Evolutionary conservation across 345 rosid species (phyloP).

Genomic region (Pugionium dolabratum): DNA sequence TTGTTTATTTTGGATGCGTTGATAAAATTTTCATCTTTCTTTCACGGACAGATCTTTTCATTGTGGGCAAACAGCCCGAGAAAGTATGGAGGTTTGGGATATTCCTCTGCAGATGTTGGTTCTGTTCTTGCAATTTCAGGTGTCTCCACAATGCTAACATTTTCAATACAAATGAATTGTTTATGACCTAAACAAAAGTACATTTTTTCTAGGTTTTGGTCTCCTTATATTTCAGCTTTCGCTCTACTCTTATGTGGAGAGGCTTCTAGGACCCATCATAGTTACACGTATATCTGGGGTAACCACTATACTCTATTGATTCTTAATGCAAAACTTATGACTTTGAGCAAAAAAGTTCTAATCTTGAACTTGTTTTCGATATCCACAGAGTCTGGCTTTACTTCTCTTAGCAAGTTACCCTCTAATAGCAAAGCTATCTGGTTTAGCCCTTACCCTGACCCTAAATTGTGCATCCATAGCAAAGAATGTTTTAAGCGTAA

Average conservation of each 20-base stretch:
- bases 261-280: conserved; percentile 61
- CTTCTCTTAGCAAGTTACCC: conserved; percentile 66
- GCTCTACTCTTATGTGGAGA: conserved; percentile 62
- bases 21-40: neutral
- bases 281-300: conserved; percentile 69
- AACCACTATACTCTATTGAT: conserved; percentile 24
- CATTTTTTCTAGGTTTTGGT: conserved; percentile 57
- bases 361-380: conserved; percentile 22
- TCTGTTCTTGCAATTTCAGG: conserved; percentile 78
- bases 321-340: conserved; percentile 2
- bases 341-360: conserved; percentile 16
- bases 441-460: conserved; percentile 53
- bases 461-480: conserved; percentile 63
- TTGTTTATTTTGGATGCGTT: neutral
- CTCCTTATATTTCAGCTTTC: conserved; percentile 76
- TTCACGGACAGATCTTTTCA: conserved; percentile 60
- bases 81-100: conserved; percentile 70
- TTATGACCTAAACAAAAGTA: conserved; percentile 19
- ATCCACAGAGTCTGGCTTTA: conserved; percentile 53
- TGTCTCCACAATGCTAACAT: conserved; percentile 24
- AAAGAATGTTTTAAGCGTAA: conserved; percentile 68
- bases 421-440: conserved; percentile 64
- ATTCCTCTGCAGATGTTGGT: conserved; percentile 66
- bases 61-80: conserved; percentile 88
- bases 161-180: neutral